Evolutionary conservation across 2,329 filamentous ascomycete species (phyloP).

Genomic region (Paecilomyces variotii): DNA sequence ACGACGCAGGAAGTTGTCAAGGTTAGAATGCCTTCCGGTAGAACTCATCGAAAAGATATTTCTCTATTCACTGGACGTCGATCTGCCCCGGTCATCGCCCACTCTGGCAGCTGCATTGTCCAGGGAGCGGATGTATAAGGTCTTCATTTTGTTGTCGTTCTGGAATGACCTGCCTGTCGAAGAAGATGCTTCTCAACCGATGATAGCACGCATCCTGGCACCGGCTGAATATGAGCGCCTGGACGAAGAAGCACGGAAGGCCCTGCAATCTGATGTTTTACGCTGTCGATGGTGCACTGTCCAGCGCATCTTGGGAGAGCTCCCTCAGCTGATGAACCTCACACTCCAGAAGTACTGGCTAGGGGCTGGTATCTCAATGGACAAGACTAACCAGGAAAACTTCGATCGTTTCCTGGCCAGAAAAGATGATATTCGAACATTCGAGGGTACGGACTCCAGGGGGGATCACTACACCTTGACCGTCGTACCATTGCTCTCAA

Average conservation of each 20-base stretch:
- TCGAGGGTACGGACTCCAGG: constrained; percentile 7
- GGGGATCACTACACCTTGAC: constrained; percentile 12
- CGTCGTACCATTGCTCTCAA: constrained; percentile 12
- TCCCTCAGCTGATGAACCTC: constrained; percentile 28
- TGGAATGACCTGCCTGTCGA: constrained; percentile 22
- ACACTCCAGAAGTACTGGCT: constrained; percentile 27
- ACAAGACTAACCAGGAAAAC: constrained; percentile 7
- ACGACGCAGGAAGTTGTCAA: constrained; percentile 14
- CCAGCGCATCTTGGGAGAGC: constrained; percentile 21
- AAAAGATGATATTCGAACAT: constrained; percentile 7
- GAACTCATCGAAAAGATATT: constrained; percentile 49
- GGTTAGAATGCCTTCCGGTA: constrained; percentile 40
- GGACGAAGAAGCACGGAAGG: constrained; percentile 15
- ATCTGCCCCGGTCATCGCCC: constrained; percentile 36
- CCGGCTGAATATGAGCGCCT: constrained; percentile 28
- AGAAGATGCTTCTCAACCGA: constrained; percentile 2
- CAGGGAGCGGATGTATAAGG: constrained; percentile 31
- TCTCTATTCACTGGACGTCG: constrained; percentile 38
- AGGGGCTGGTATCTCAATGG: constrained; percentile 15
- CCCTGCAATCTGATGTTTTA: constrained; percentile 28
- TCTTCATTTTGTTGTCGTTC: constrained; percentile 33
- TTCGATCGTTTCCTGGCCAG: constrained; percentile 15
- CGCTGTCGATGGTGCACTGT: constrained; percentile 33
- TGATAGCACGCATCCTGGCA: constrained; percentile 23
- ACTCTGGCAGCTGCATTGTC: constrained; percentile 33